Base-by-base conservation (phyloP, 176 grass and related monocot genomes). In the Poa pratensis region DNA sequence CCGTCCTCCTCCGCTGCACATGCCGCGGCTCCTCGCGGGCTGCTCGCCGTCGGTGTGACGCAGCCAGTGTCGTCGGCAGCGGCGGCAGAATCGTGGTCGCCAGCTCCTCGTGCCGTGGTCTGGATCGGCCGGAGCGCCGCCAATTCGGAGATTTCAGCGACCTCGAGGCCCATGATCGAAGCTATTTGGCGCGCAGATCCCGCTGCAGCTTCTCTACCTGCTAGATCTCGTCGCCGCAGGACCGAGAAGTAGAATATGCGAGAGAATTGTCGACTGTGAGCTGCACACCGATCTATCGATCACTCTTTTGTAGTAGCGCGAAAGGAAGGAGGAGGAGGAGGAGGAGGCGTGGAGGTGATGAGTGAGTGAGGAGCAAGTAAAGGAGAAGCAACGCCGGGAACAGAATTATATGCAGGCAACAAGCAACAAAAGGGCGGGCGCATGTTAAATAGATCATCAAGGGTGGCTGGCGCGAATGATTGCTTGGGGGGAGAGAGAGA, bases 381-480 rank as follows among this genome's bases (percentile, higher is more conserved):
- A 70, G 67, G 37, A 70, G 67, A 70, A 70, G 37, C 67, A 70
- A 23, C 1, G 35, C 67, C 4, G 43, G 20, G 68, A 90, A 82
- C 86, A 91, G 86, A 89, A 94, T 97, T 71, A 97, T 97, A 94
- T 86, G 88, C 74, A 82, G 80, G 72, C 42, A 15, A 80, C 61
- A 76, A 24, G 83, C 61, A 79, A 84, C 75, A 84, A 80, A 88
- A 86, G 63, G 59, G n/a, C 27, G 24, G 19, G 59, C 68, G 80
- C 81, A 82, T 59, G 86, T 88, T 92, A 90, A 84, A 82, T 90
- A 71, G 69, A 73, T 87, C 70, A 85, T 83, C 53, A 72, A 42
- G 5, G 9, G 11, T 11, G 45, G 42, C 4, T 43, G 42, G 45
- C 45, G 9, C 45, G 3, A 46, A 46, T 46, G 45, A 46, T 46